These are phyloP conservation scores for Endocalyx cinctus DNA, from an alignment of 2,329 filamentous ascomycete genomes.

Conservation along the genomic window DNA sequence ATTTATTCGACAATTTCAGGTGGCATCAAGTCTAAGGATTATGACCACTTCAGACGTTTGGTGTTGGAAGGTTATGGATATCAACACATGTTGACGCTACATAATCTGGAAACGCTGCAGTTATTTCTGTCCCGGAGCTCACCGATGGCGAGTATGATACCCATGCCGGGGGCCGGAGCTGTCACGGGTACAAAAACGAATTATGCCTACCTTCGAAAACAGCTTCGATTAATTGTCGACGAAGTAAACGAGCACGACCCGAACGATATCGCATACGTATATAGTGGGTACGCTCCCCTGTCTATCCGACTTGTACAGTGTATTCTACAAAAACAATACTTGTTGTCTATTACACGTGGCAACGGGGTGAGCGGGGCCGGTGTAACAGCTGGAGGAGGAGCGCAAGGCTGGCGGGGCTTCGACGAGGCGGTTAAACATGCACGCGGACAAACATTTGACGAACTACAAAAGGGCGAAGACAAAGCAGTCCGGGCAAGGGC, in stretches of 20 bases:
- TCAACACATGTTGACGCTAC: constrained; percentile 86
- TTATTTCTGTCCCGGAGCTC: constrained; percentile 75
- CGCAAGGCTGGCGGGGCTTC: constrained; percentile 87
- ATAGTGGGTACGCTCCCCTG: constrained; percentile 92
- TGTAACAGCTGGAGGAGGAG: constrained; percentile 49
- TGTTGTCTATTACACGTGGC: constrained; percentile 66
- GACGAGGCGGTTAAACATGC: constrained; percentile 88
- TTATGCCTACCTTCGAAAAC: constrained; percentile 82
- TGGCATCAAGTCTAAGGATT: constrained; percentile 81
- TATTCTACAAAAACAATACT: constrained; percentile 82
- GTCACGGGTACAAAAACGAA: constrained; percentile 72
- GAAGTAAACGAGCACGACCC: constrained; percentile 95
- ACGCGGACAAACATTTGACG: constrained; percentile 83
- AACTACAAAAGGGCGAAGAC: constrained; percentile 86
- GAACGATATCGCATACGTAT: constrained; percentile 95
- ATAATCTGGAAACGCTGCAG: constrained; percentile 83
- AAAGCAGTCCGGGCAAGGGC: constrained; percentile 85
- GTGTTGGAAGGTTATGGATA: constrained; percentile 92
- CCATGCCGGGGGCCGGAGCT: constrained; percentile 58
- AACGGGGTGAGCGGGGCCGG: constrained; percentile 44
- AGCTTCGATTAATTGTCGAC: constrained; percentile 84
- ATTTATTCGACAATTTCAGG: constrained; percentile 88
- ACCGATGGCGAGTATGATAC: constrained; percentile 75
- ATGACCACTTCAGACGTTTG: constrained; percentile 82
- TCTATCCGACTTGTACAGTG: constrained; percentile 89